Evolutionary conservation across 2,329 filamentous ascomycete species (phyloP), one percentile per base, ranked within the genome.

Genomic region (Curvularia eragrostidis): DNA sequence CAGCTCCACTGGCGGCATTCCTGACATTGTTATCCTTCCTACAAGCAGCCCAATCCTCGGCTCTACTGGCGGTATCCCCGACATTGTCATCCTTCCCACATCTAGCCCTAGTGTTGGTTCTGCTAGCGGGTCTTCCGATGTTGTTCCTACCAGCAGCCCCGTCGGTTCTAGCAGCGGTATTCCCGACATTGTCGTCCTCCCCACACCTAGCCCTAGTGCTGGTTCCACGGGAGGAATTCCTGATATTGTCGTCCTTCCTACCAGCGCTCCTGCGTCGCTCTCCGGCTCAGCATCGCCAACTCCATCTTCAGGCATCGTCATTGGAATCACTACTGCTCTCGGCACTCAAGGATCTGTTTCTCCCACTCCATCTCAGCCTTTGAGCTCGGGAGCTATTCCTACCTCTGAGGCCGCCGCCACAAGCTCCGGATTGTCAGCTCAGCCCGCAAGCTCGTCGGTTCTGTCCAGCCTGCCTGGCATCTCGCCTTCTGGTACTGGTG

Each of bases 281-380:
- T 54, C 63, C 13, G 46, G 44, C 5, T 19, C 36, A 19, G 48
- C 18, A 41, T 48, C 59, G 21, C 19, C 60, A 5, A 10, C 49
- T 30, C 48, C 59, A 52, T 51, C 68, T 23, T 64, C 70, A 23
- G 61, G 74, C 10, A 76, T 76, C 47, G 52, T 73, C 9, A 72
- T 77, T 54, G 74, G 74, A 13, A 74, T 76, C 44, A 75, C 73
- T 6, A 76, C 73, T 7, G 72, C 73, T 12, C 56, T 76, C 19
- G 72, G 72, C 39, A 73, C 68, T 23, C 63, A 62, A 26, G 59
- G 57, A 1, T 50, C 58, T 34, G 41, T 49, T 12, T 53, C 58
- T 7, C 52, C 63, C 23, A 64, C 59, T 10, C 59, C 63, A 8
- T 55, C 56, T 24, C 42, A 59, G 5, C 54, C 55, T 4, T 36